A percentile compares a stretch with the other conserved stretches of the same genome.
phyloP scores from a whole-genome alignment of 2,329 filamentous ascomycete species.

The Xylaria sp. region DNA sequence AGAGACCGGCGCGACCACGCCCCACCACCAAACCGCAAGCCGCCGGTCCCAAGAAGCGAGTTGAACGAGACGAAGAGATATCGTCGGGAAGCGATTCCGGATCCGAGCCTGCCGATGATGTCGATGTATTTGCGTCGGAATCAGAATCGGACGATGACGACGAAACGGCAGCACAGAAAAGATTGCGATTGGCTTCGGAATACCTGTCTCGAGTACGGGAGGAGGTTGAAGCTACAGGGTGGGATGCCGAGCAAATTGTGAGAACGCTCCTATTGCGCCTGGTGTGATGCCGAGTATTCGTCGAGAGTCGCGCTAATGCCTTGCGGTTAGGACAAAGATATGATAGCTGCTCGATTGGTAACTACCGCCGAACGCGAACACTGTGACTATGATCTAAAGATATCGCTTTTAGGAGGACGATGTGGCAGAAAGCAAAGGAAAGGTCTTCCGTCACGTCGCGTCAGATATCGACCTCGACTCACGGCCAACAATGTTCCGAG shows the following conservation, averaged over 20 bases:
- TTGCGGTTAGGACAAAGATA: conserved; percentile 59
- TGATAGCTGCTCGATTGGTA: conserved; percentile 84
- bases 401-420: conserved; percentile 73
- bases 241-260: conserved; percentile 87
- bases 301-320: conserved; percentile 12
- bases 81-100: conserved; percentile 84
- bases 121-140: conserved; percentile 58
- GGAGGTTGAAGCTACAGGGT: conserved; percentile 80
- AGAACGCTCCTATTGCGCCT: conserved; percentile 23
- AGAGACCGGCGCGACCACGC: conserved; percentile 64
- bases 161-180: conserved; percentile 89
- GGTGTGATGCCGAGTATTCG: neutral
- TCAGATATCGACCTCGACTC: conserved; percentile 74
- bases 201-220: conserved; percentile 91
- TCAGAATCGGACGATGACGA: conserved; percentile 74
- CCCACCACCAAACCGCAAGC: conserved; percentile 54
- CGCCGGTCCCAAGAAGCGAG: conserved; percentile 58
- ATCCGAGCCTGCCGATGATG: conserved; percentile 67
- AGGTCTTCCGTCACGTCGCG: conserved; percentile 84
- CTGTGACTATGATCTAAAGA: conserved; percentile 23
- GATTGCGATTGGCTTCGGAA: conserved; percentile 86
- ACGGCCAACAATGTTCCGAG: conserved; percentile 77
- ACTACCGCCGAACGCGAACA: conserved; percentile 9
- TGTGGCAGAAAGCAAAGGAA: conserved; percentile 89
- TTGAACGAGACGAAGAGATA: conserved; percentile 65